Conservation (phyloP, 2,329 filamentous ascomycete genomes). For the Pestalotiopsis sp. region DNA sequence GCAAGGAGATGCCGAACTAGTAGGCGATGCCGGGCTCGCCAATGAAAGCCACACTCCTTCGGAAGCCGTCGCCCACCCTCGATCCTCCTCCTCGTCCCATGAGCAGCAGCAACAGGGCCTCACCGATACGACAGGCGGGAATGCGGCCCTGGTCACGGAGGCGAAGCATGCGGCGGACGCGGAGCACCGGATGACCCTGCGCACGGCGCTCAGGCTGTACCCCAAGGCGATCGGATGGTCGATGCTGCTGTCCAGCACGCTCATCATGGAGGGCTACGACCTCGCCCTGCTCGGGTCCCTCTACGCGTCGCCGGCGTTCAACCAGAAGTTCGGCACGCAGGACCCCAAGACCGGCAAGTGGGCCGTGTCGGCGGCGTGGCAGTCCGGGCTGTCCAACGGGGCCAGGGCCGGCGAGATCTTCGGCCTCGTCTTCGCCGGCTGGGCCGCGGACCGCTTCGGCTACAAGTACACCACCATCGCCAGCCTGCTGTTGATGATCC, state of each 20-base stretch:
- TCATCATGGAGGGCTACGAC: constrained; percentile 57
- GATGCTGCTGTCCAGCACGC: constrained; percentile 44
- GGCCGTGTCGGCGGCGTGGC: constrained; percentile 57
- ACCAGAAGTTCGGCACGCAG: constrained; percentile 46
- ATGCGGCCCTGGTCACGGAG: constrained; percentile 30
- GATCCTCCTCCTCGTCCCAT: too few relatives aligned
- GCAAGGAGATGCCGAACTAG: neutral
- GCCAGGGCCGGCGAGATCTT: constrained; percentile 56
- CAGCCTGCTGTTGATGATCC: constrained; percentile 46
- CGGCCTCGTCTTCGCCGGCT: constrained; percentile 57
- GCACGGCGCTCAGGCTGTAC: constrained; percentile 42
- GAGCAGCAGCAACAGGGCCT: neutral
- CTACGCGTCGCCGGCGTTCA: constrained; percentile 49
- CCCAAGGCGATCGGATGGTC: constrained; percentile 53
- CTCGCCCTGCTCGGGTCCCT: constrained; percentile 51
- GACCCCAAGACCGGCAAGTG: constrained; percentile 39
- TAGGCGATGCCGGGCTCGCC: neutral
- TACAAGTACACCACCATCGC: constrained; percentile 53
- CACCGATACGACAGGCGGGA: neutral
- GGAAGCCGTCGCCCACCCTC: neutral
- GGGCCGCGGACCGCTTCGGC: constrained; percentile 51
- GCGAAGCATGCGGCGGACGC: constrained; percentile 42
- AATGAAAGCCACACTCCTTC: neutral
- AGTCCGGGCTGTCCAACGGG: constrained; percentile 57
- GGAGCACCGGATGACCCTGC: constrained; percentile 44